Conservation (phyloP, 805 yeast genomes). For the Candida sphagnicola region DNA sequence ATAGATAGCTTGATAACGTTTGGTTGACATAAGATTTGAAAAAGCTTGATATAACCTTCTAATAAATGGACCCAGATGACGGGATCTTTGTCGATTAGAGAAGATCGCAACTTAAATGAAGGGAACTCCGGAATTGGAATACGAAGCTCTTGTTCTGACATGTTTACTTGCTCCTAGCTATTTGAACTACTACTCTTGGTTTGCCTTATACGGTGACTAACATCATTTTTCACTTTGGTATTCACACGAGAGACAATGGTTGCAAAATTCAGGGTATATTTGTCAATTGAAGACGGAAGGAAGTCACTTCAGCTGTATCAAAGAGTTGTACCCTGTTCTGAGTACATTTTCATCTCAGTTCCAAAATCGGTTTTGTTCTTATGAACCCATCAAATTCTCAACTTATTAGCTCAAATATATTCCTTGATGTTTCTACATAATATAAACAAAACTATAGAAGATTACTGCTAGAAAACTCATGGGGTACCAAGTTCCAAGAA, state of each 20-base stretch:
- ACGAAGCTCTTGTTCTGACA: not conserved
- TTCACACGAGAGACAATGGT: not conserved
- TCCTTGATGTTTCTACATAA: too few species aligned
- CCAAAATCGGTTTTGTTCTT: too few species aligned
- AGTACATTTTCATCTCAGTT: too few species aligned
- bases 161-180: not conserved
- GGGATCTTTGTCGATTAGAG: slow-evolving; percentile 79
- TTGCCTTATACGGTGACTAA: not conserved
- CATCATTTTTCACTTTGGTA: not conserved
- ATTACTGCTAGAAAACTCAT: too few species aligned
- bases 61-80: slow-evolving; percentile 76
- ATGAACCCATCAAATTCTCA: too few species aligned
- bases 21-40: slow-evolving; percentile 43
- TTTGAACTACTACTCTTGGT: not conserved
- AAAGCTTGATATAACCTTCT: slow-evolving; percentile 56
- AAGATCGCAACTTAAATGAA: slow-evolving; percentile 68
- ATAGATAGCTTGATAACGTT: slow-evolving; percentile 36
- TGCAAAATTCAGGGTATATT: too few species aligned
- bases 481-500: too few species aligned
- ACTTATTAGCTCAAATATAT: too few species aligned
- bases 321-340: too few species aligned
- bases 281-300: too few species aligned
- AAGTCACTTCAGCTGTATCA: too few species aligned
- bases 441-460: too few species aligned
- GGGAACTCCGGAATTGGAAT: slow-evolving; percentile 70